A percentile compares a stretch with the other conserved stretches of the same genome.
phyloP scores from a whole-genome alignment of 257 asterid genomes.

The Echium plantagineum region DNA sequence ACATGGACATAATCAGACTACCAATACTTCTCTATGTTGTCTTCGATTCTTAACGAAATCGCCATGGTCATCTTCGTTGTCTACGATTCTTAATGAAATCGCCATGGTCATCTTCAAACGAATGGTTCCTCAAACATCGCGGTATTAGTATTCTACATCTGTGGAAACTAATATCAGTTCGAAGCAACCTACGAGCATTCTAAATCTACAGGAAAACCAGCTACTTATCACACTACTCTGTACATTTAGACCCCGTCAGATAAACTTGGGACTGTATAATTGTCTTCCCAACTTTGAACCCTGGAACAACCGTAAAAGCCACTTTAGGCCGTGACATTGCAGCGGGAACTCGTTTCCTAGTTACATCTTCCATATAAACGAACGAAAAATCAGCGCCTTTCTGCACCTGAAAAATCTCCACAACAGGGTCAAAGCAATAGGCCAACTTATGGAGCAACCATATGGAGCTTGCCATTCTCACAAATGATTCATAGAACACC shows the following conservation, averaged over 20 bases:
- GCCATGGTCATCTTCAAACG: not conserved
- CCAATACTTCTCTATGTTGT: no score
- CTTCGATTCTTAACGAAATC: not conserved
- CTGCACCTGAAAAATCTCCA: constrained; percentile 84
- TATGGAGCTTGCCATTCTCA: constrained; percentile 79
- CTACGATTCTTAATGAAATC: not conserved
- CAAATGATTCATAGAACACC: constrained; percentile 73
- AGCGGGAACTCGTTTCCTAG: constrained; percentile 27
- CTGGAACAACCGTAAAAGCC: constrained; percentile 84
- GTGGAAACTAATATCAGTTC: not conserved
- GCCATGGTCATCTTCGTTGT: not conserved
- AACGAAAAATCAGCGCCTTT: constrained; percentile 64
- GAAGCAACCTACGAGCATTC: no score
- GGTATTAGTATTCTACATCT: not conserved
- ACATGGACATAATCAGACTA: not conserved
- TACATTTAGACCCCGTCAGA: constrained; percentile 30
- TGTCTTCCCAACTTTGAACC: constrained; percentile 72
- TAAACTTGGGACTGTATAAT: constrained; percentile 79
- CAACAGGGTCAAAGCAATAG: constrained; percentile 50
- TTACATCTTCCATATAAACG: constrained; percentile 80
- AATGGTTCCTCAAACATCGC: not conserved
- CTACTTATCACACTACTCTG: constrained; percentile 19
- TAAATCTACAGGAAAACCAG: not conserved
- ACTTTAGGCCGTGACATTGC: constrained; percentile 47
- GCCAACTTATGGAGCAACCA: constrained; percentile 94